phyloP scores from a whole-genome alignment of 805 yeast species.

The Wickerhamomyces subpelliculosus region DNA sequence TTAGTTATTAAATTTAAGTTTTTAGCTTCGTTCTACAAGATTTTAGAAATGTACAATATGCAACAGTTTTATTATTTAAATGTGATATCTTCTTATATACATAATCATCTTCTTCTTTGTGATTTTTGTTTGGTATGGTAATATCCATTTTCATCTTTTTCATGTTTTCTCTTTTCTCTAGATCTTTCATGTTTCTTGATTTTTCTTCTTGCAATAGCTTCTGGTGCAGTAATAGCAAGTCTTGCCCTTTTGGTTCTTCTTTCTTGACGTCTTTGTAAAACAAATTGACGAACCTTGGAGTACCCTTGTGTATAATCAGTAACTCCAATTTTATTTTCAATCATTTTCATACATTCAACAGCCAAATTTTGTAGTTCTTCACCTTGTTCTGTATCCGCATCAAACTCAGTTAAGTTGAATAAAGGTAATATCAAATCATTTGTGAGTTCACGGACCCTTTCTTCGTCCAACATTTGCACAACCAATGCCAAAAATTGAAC shows the following conservation, averaged over 20 bases:
- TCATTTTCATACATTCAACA: conserved; percentile 58
- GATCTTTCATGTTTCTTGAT: conserved; percentile 66
- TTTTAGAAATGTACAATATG: not conserved
- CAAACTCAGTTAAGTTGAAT: conserved; percentile 39
- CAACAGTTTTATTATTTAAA: no score
- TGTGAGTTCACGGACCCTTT: conserved; percentile 34
- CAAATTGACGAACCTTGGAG: conserved; percentile 54
- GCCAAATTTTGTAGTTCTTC: conserved; percentile 48
- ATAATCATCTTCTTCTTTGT: conserved; percentile 12
- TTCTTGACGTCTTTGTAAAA: conserved; percentile 60
- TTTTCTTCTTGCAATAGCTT: conserved; percentile 70
- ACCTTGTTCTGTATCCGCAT: conserved; percentile 37
- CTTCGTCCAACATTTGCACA: conserved; percentile 40
- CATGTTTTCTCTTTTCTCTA: conserved; percentile 70
- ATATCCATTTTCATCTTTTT: conserved; percentile 70
- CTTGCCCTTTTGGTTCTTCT: conserved; percentile 72
- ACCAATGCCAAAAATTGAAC: conserved; percentile 67
- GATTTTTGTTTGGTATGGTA: conserved; percentile 59
- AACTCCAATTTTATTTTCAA: conserved; percentile 65
- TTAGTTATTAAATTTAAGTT: no score
- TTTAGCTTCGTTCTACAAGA: no score
- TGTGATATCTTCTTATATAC: no score
- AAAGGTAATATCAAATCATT: conserved; percentile 50
- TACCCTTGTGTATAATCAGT: conserved; percentile 58
- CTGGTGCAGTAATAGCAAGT: conserved; percentile 73